Evolutionary conservation across 768 basidiomycete species (phyloP), one percentile per base, ranked within the genome.

Genomic region (Kwoniella pini): DNA sequence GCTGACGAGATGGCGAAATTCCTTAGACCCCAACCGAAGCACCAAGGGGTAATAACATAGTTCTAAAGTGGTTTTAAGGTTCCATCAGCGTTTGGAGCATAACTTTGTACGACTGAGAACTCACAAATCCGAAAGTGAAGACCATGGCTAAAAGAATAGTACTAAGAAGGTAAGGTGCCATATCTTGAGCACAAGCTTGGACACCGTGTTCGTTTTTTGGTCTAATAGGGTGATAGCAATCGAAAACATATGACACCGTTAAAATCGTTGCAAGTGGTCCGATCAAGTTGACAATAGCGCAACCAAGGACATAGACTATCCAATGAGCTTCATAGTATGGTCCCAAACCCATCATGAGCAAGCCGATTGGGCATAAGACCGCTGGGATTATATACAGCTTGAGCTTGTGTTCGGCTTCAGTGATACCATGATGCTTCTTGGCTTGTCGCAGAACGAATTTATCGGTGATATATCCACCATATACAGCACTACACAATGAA

Each of bases 341-440:
- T 39, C 64, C 64, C 15, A 65, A 45, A 28, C 64, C 64, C 52
- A 65, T 65, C 64, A 65, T 65, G 6, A 65, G 44, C 21, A 65
- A 44, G 7, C 60, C 64, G 36, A 62, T 49, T 13, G 54, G 44
- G n/a, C 33, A 57, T 17, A 50, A 38, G 26, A 65, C 31, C n/a
- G 54, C 31, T 9, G 60, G 60, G 24, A 62, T 39, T 33, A 60
- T 39, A 43, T 54, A 50, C 13, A 65, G 64, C 40, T 58, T 31
- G 42, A 61, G 60, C 33, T 60, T 57, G 52, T 61, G 60, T 36
- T 65, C 64, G 54, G 64, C 54, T 43, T 65, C 64, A 27, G 59
- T 40, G 40, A 62, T 62, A 24, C 64, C 64, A 31, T 62, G 49
- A 22, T 60, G 54, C 17, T 38, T 38, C 19, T 52, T 55, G 22